Evolutionary conservation across 345 rosid species (phyloP).

Genomic region (Syzygium oleosum): DNA sequence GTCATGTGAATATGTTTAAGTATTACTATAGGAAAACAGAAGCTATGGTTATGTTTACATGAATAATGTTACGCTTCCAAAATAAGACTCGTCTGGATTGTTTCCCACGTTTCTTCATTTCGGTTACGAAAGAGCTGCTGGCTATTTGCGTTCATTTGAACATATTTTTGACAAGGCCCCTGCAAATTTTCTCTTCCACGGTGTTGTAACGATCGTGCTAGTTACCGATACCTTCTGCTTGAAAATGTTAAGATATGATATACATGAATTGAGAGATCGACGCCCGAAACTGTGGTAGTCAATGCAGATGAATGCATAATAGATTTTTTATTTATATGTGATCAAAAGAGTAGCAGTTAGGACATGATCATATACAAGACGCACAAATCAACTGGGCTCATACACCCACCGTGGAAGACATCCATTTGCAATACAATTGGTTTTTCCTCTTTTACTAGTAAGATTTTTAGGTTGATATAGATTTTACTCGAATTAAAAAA

Average conservation of each 20-base stretch:
- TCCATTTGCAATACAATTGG: not conserved
- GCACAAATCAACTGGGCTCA: not conserved
- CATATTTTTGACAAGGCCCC: not conserved
- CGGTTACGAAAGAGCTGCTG: not conserved
- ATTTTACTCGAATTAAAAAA: not conserved
- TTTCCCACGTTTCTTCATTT: not conserved
- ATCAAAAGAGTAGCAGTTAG: not conserved
- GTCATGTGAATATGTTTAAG: not conserved
- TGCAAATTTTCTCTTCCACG: not conserved
- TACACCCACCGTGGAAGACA: not conserved
- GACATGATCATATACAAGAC: not conserved
- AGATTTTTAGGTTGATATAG: not conserved
- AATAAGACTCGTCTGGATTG: not conserved
- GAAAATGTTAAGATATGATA: not conserved
- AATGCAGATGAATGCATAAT: not conserved
- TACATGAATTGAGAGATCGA: not conserved
- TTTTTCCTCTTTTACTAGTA: not conserved
- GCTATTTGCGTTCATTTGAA: not conserved
- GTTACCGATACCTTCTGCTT: not conserved
- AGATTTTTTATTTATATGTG: not conserved
- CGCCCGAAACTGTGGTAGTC: not conserved
- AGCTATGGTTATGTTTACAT: not conserved
- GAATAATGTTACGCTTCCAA: not conserved
- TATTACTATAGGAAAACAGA: not conserved
- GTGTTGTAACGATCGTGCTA: too few species aligned